A percentile compares a stretch with the other conserved stretches of the same genome.
These are phyloP conservation scores for Berberis thunbergii DNA, from an alignment of 164 flowering plant species.

Conservation along the genomic window DNA sequence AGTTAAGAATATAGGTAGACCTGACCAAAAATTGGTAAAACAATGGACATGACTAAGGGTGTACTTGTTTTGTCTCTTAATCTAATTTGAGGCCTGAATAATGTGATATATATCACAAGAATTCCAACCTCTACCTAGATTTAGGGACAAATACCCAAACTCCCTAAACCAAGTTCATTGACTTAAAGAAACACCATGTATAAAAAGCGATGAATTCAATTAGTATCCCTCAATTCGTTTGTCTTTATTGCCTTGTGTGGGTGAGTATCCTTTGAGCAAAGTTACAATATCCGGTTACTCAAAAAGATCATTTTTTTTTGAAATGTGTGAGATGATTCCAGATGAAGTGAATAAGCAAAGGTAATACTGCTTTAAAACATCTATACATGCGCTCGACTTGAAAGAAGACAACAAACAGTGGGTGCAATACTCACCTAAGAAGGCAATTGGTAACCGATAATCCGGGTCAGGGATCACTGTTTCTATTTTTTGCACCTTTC, in stretches of 20 bases:
- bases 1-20: not conserved
- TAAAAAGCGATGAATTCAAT: too few species aligned
- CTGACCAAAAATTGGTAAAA: too few species aligned
- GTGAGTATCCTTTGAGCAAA: not conserved
- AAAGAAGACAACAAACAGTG: not conserved
- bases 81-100: too few species aligned
- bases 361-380: not conserved
- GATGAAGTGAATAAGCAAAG: not conserved
- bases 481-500: slow-evolving; percentile 33
- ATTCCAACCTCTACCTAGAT: too few species aligned
- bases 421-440: slow-evolving; percentile 45
- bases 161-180: too few species aligned
- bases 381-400: not conserved
- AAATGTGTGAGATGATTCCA: not conserved
- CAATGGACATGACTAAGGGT: too few species aligned
- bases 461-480: slow-evolving; percentile 89
- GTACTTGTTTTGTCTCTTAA: too few species aligned
- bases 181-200: too few species aligned
- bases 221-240: too few species aligned
- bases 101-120: too few species aligned
- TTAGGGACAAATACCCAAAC: too few species aligned
- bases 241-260: too few species aligned
- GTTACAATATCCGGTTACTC: not conserved
- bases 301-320: not conserved
- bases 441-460: slow-evolving; percentile 67